Base-by-base conservation (phyloP, 208 protist species). In the Crithidia thermophila region DNA sequence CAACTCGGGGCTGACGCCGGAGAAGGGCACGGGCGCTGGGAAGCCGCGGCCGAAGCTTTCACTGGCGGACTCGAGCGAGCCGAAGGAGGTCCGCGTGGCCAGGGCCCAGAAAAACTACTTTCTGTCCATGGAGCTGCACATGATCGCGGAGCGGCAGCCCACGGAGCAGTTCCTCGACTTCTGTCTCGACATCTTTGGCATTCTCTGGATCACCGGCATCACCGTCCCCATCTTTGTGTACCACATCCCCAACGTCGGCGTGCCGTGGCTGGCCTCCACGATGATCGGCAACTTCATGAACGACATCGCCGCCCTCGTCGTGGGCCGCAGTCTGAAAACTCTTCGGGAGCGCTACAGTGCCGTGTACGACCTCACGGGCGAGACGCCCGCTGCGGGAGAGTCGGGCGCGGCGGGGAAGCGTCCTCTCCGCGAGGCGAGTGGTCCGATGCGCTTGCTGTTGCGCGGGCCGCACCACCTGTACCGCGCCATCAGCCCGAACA, bases 401-500 rank as follows among this genome's bases (percentile, higher is more conserved):
- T 50, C 45, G n/a, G 25, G 31, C 18, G 27, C 31, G 25, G 11
- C 36, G 5, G 42, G 53, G 30, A 75, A 75, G 43, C 64, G 51
- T 4, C 50, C 63, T 20, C 40, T 72, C 8, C 5, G 13, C 39
- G 65, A 77, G 16, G 71, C 69, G 45, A 68, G 37, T 18, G 21
- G 34, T 34, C 18, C 68, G 23, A 21, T 72, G 39, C 57, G 67
- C 5, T 20, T 81, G 16, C 13, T 87, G 23, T 59, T 87, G 40
- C 33, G 64, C 46, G 70, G 72, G 1, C 82, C 85, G 0, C 88
- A 90, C 37, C 66, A 80, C 3, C 79, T 97, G 16, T 87, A 70
- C 55, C 72, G 46, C 8, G 42, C 66, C 16, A 87, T 97, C 46
- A 94, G 88, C 61, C 93, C 93, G n/a, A 94, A 96, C 72, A 97